Conservation (phyloP, 257 asterid genomes). For the Solanum lycopersicoides region DNA sequence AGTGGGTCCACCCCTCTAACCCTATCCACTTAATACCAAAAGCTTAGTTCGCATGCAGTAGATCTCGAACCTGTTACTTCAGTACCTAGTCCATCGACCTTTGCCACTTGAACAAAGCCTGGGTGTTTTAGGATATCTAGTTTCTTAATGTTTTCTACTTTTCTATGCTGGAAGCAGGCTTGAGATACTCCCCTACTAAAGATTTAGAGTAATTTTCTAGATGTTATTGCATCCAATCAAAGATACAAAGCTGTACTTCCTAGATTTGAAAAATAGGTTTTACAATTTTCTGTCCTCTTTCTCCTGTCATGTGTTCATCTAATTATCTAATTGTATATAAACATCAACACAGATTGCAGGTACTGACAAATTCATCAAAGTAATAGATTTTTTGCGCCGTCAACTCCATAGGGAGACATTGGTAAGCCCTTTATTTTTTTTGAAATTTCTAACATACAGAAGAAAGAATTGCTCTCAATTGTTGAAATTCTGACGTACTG, state of each 20-base stretch:
- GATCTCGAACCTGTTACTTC: not conserved
- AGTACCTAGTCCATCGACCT: not conserved
- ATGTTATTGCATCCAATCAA: not conserved
- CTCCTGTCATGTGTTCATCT: not conserved
- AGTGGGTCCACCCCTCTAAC: not conserved
- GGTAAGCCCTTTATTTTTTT: conserved; percentile 21
- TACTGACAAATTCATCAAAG: conserved; percentile 77
- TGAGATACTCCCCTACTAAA: not conserved
- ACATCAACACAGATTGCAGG: conserved; percentile 56
- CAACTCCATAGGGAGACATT: conserved; percentile 91
- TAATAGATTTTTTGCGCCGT: conserved; percentile 87
- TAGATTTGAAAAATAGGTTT: not conserved
- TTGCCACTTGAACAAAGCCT: not conserved
- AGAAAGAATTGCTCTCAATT: not conserved
- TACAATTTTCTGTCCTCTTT: not conserved
- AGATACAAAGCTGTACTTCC: not conserved
- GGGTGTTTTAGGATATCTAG: not conserved
- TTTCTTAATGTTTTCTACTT: not conserved
- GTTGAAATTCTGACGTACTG: not conserved
- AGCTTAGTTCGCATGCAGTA: not conserved
- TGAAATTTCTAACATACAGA: not conserved
- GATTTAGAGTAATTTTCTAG: not conserved
- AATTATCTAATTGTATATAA: not conserved
- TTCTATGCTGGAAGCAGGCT: not conserved
- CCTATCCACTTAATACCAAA: not conserved